A percentile compares a stretch with the other conserved stretches of the same genome.
Evolutionary conservation across 1,284 basidiomycete genomes (phyloP).

Genomic region (Microbotryomycetes sp.): DNA sequence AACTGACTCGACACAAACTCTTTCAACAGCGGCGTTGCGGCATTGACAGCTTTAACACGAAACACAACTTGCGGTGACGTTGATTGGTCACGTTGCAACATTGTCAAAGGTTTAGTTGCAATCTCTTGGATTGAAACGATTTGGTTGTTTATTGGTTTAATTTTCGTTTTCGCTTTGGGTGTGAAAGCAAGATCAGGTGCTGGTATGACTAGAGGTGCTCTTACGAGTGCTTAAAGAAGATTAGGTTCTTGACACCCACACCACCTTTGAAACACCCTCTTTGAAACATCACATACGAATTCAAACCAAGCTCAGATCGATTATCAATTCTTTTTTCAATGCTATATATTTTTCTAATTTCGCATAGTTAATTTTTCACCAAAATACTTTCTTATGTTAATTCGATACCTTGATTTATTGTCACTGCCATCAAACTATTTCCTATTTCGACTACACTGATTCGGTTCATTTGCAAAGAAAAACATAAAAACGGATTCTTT

Average conservation of each 20-base stretch:
- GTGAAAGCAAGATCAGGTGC: conserved; percentile 43
- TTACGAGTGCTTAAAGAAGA: conserved; percentile 20
- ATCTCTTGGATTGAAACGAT: conserved; percentile 40
- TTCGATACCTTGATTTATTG: neutral
- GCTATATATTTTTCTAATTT: too few species aligned
- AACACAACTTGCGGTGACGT: conserved; percentile 37
- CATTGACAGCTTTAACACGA: conserved; percentile 43
- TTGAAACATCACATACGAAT: too few species aligned
- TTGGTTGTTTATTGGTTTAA: conserved; percentile 39
- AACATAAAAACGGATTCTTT: neutral
- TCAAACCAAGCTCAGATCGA: too few species aligned
- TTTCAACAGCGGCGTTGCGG: conserved; percentile 43
- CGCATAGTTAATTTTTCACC: too few species aligned
- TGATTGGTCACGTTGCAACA: conserved; percentile 41
- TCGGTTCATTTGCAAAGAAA: neutral
- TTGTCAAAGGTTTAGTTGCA: conserved; percentile 43
- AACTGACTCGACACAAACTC: neutral
- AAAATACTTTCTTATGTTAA: neutral
- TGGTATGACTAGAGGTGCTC: conserved; percentile 30
- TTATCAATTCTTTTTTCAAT: too few species aligned
- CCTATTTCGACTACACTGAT: neutral
- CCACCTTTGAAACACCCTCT: too few species aligned
- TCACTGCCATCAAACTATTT: neutral
- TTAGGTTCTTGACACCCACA: too few species aligned
- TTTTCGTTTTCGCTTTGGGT: conserved; percentile 39